These are phyloP conservation scores for Ceratocystis cacaofunesta DNA, from an alignment of 2,329 filamentous ascomycete genomes.

Conservation along the genomic window DNA sequence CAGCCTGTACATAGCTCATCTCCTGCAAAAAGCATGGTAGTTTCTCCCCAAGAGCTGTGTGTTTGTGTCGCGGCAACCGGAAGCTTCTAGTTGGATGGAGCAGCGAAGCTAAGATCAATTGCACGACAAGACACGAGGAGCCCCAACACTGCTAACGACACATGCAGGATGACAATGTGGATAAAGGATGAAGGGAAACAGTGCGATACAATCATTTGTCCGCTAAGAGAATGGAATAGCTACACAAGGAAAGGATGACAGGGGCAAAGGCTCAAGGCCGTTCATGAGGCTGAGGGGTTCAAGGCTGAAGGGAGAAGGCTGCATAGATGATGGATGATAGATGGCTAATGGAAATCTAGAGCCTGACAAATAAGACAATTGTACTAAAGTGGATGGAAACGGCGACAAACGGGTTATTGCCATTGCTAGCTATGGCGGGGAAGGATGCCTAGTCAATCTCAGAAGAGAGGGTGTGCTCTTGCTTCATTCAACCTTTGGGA, in stretches of 20 bases:
- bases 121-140: background rate
- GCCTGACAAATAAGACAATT: background rate
- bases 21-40: background rate
- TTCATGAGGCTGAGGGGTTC: background rate
- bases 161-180: background rate
- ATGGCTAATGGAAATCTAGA: background rate
- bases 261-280: too few relatives aligned
- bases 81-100: background rate
- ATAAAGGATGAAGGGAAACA: background rate
- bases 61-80: background rate
- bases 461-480: background rate
- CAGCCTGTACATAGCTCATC: too few relatives aligned
- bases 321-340: background rate
- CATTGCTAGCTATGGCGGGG: background rate
- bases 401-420: background rate
- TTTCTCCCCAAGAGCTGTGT: background rate
- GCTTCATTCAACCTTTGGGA: background rate
- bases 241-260: background rate
- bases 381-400: background rate
- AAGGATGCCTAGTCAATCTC: background rate
- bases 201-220: background rate
- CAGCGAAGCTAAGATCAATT: background rate
- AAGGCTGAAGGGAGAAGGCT: constrained; percentile 1
- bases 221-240: background rate
- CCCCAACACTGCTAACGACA: background rate